phyloP scores from a whole-genome alignment of 2,329 filamentous ascomycete genomes.

The Nemania sp. region DNA sequence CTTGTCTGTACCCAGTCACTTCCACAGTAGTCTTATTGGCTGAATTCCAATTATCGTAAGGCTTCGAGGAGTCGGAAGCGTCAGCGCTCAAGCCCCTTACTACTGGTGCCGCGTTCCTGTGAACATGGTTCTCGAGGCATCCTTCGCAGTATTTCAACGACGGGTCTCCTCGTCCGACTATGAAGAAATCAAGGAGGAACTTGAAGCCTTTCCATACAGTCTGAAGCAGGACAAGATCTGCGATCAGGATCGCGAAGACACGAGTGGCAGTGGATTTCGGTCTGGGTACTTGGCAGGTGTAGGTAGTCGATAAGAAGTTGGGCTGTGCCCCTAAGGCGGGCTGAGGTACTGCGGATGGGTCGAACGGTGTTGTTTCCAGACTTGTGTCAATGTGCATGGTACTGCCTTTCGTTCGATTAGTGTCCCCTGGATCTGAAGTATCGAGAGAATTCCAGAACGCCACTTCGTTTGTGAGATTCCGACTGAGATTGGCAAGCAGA shows the following conservation, averaged over 20 bases:
- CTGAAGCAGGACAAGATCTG: constrained; percentile 25
- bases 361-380: constrained; percentile 7
- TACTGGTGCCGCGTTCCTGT: not conserved
- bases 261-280: constrained; percentile 19
- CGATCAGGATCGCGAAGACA: constrained; percentile 20
- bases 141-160: not conserved
- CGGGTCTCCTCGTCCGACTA: not conserved
- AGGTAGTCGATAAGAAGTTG: constrained; percentile 16
- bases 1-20: not conserved
- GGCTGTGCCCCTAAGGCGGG: constrained; percentile 8
- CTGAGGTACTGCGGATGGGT: constrained; percentile 6
- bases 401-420: not conserved
- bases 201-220: constrained; percentile 23
- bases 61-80: not conserved
- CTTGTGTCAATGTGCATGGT: not conserved
- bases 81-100: not conserved
- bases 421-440: no score
- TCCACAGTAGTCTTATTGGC: not conserved
- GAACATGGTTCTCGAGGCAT: not conserved
- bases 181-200: constrained; percentile 14
- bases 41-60: not conserved
- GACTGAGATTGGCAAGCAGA: constrained; percentile 23
- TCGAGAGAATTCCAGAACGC: constrained; percentile 3
- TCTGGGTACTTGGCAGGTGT: constrained; percentile 20
- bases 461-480: constrained; percentile 24